Base-by-base conservation (phyloP, 2,329 filamentous ascomycete genomes). In the Didymella segeticola region DNA sequence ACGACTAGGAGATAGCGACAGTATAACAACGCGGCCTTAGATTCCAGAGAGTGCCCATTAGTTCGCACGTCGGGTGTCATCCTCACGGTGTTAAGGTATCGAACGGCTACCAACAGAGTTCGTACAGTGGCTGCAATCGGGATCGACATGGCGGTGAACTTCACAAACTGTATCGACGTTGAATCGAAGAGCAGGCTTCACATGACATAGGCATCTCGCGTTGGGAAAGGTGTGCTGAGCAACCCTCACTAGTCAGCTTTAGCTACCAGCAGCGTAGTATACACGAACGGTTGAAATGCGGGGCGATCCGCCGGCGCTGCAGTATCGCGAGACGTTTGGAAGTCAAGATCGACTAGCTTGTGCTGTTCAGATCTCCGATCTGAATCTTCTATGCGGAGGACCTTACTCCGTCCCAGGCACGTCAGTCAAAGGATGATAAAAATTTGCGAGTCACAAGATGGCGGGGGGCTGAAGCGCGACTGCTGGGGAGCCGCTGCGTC, bases 261-360 rank as follows among this genome's bases (percentile, higher is more conserved):
- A 25, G 63, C 46, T 51, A 54, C 62, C 58, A 51, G 56, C 41
- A 56, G 49, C 53, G 41, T 56, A 52, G 27, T 36, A 62, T 54
- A 54, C 56, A 56, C 56, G 60, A 58, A 57, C 55, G 53, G 57
- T 61, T 62, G 55, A 63, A 54, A 63, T 62, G 64, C 67, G 69
- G 68, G 66, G 64, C 64, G 64, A 71, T 65, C 64, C 65, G 68
- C 57, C 60, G 43, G 60, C n/a, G n/a, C 57, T 58, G 59, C 58
- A 61, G 53, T 48, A 55, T 61, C 56, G 61, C 51, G 42, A 43
- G 57, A 57, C 61, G 49, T 60, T 54, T 51, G 52, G 36, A 60
- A 41, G 47, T 57, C 48, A 47, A 56, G 50, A 67, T 66, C 54
- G 56, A 54, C 56, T 48, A 60, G 56, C 58, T 41, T 50, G 51